These are phyloP conservation scores for Kazachstania taianensis DNA, from an alignment of 805 yeast genomes.

Conservation along the genomic window DNA sequence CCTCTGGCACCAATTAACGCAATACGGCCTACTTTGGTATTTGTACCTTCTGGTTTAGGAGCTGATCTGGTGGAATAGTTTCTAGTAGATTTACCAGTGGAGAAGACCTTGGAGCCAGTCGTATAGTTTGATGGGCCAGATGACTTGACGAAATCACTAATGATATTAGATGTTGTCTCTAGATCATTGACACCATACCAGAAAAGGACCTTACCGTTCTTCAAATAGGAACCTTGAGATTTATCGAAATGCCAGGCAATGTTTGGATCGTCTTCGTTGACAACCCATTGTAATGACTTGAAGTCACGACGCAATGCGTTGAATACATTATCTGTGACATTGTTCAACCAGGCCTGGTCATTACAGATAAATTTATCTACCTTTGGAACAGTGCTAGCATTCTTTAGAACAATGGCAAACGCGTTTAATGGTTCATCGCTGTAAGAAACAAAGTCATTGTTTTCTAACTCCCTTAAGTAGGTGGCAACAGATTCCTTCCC, in stretches of 20 bases:
- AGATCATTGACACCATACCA: slow-evolving; percentile 84
- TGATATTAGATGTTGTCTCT: slow-evolving; percentile 49
- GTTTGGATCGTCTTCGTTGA: slow-evolving; percentile 82
- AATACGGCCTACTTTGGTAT: slow-evolving; percentile 55
- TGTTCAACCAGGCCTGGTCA: slow-evolving; percentile 92
- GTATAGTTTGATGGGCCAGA: slow-evolving; percentile 26
- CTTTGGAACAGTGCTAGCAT: slow-evolving; percentile 43
- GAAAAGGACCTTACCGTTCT: slow-evolving; percentile 80
- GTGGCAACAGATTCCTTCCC: slow-evolving; percentile 71
- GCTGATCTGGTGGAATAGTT: slow-evolving; percentile 43
- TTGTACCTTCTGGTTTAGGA: slow-evolving; percentile 56
- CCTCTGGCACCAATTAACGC: slow-evolving; percentile 99
- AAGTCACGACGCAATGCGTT: slow-evolving; percentile 68
- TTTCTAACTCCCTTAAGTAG: slow-evolving; percentile 64
- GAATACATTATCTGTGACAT: slow-evolving; percentile 92
- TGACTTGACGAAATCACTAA: slow-evolving; percentile 40
- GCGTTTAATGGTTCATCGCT: slow-evolving; percentile 97
- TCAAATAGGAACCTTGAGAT: slow-evolving; percentile 88
- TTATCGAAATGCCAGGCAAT: slow-evolving; percentile 85
- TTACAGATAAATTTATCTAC: slow-evolving; percentile 82
- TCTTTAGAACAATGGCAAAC: slow-evolving; percentile 66
- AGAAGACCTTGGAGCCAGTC: slow-evolving; percentile 35
- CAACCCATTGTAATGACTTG: slow-evolving; percentile 72
- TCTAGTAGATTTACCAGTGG: slow-evolving; percentile 40
- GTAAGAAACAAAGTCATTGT: slow-evolving; percentile 56